A percentile compares a stretch with the other conserved stretches of the same genome.
Conservation (phyloP, 805 yeast genomes). For the Lipomyces spencermartinsiae region DNA sequence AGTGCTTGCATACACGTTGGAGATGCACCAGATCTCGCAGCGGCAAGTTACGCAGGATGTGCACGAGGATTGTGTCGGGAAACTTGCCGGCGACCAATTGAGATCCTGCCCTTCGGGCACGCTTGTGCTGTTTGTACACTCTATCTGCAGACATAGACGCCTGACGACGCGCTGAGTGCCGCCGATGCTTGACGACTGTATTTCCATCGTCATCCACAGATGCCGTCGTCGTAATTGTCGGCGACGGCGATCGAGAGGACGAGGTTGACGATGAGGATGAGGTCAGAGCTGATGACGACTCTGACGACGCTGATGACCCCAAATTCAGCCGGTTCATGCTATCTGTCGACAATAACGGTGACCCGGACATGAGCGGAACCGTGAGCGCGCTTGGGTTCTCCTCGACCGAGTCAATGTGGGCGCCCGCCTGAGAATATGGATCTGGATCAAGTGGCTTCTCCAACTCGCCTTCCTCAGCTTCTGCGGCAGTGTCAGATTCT, state of each 20-base stretch:
- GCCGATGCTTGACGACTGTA: background rate
- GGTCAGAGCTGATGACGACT: slow-evolving; percentile 9
- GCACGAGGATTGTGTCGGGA: slow-evolving; percentile 64
- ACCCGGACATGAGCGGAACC: slow-evolving; percentile 18
- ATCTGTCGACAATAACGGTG: slow-evolving; percentile 21
- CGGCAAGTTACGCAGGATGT: slow-evolving; percentile 59
- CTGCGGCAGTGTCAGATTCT: background rate
- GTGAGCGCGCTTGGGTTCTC: slow-evolving; percentile 9
- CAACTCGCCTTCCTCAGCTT: slow-evolving; percentile 11
- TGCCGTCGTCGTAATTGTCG: slow-evolving; percentile 7
- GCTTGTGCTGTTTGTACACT: slow-evolving; percentile 7
- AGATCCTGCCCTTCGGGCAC: slow-evolving; percentile 14
- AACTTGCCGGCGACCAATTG: slow-evolving; percentile 41
- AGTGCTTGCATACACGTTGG: slow-evolving; percentile 64
- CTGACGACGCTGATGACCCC: slow-evolving; percentile 1
- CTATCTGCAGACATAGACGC: background rate
- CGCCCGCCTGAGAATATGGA: slow-evolving; percentile 31
- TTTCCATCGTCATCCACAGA: background rate
- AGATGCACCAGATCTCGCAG: slow-evolving; percentile 67
- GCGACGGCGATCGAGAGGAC: slow-evolving; percentile 13
- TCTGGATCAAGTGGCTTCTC: slow-evolving; percentile 40
- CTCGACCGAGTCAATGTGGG: slow-evolving; percentile 18
- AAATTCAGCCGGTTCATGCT: slow-evolving; percentile 19
- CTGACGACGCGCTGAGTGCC: slow-evolving; percentile 4
- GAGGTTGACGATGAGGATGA: slow-evolving; percentile 16